Percentiles rank a stretch among this genome's conserved stretches.
phyloP scores from a whole-genome alignment of 352 stramenopile species.

The Phytophthora europaea region DNA sequence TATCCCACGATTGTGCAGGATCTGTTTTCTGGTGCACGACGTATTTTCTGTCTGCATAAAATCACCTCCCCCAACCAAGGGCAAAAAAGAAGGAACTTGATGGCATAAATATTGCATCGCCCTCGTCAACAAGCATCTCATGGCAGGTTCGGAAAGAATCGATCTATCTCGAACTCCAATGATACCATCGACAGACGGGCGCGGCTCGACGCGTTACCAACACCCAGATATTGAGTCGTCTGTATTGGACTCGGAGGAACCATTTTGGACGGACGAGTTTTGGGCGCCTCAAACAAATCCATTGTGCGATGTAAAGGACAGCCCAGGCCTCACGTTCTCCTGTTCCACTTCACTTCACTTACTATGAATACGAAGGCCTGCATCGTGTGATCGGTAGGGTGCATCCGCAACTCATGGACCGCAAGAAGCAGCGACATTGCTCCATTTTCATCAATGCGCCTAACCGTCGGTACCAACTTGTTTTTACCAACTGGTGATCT shows the following conservation, averaged over 20 bases:
- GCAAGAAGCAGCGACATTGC: slow-evolving; percentile 4
- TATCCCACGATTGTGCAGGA: no score
- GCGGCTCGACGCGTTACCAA: neutral
- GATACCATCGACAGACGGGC: no score
- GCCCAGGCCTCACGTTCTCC: neutral
- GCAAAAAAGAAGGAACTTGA: no score
- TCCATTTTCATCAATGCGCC: slow-evolving; percentile 15
- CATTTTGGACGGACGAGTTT: slow-evolving; percentile 9
- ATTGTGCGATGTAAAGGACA: slow-evolving; percentile 12
- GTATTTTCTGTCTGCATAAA: no score
- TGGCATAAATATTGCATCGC: no score
- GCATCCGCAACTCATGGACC: slow-evolving; percentile 6
- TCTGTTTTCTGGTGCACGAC: no score
- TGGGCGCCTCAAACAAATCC: slow-evolving; percentile 5
- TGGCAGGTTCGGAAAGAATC: no score
- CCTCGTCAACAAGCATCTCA: no score
- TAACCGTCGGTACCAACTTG: slow-evolving; percentile 11
- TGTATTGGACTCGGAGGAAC: slow-evolving; percentile 1
- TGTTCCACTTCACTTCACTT: slow-evolving; percentile 19
- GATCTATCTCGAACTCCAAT: no score
- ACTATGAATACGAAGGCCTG: slow-evolving; percentile 15
- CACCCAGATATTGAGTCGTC: neutral
- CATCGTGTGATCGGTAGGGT: slow-evolving; percentile 7
- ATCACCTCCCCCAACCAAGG: no score
- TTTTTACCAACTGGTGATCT: slow-evolving; percentile 19